These are phyloP conservation scores for Phyllosticta citrichinensis DNA, from an alignment of 2,329 filamentous ascomycete genomes.

Conservation along the genomic window DNA sequence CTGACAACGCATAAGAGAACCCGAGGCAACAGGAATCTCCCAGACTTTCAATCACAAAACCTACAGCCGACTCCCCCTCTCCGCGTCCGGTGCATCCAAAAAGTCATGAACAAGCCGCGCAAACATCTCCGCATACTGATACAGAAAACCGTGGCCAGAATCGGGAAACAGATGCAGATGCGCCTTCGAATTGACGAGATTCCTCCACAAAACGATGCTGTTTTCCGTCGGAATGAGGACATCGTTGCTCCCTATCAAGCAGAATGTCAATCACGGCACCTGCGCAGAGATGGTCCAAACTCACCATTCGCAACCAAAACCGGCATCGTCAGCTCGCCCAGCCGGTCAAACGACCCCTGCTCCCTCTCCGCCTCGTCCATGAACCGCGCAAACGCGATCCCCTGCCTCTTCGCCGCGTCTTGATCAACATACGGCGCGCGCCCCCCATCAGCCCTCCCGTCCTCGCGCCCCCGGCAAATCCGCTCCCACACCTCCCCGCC, in stretches of 20 bases:
- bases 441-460: not conserved
- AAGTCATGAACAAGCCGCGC: conserved; percentile 12
- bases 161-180: conserved; percentile 15
- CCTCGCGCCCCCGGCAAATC: not conserved
- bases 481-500: conserved; percentile 6
- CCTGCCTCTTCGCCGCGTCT: conserved; percentile 10
- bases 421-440: conserved; percentile 2
- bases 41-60: not conserved
- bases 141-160: conserved; percentile 17
- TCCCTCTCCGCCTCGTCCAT: conserved; percentile 5
- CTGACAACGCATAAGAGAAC: too few relatives aligned
- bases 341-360: conserved; percentile 14
- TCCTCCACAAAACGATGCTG: conserved; percentile 12
- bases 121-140: conserved; percentile 14
- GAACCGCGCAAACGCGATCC: conserved; percentile 7
- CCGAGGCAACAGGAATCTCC: too few relatives aligned
- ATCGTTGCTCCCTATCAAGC: conserved; percentile 9
- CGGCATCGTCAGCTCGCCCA: conserved; percentile 20
- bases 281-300: not conserved
- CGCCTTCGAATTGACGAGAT: conserved; percentile 12
- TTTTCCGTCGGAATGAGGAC: conserved; percentile 14
- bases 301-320: conserved; percentile 21
- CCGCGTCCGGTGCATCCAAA: conserved; percentile 4
- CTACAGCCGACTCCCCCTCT: not conserved
- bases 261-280: not conserved